Evolutionary conservation across 305 asterid genomes (phyloP).

Genomic region (Stenogyne calaminthoides): DNA sequence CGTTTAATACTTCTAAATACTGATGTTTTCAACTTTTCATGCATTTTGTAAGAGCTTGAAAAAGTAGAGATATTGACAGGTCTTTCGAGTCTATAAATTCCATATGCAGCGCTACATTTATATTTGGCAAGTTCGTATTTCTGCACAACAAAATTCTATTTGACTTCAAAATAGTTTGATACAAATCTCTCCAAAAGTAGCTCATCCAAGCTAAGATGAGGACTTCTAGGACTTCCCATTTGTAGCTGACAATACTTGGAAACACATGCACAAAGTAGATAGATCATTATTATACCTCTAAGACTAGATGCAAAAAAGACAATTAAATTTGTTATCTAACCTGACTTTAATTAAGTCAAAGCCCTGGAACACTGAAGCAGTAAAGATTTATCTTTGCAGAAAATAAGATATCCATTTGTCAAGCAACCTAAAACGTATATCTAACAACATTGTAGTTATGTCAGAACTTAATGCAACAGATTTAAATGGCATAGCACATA

Average conservation of each 20-base stretch:
- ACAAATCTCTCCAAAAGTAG: not conserved
- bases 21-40: not conserved
- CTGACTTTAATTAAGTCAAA: not conserved
- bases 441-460: not conserved
- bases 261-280: constrained; percentile 2
- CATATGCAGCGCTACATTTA: not conserved
- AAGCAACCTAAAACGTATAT: not conserved
- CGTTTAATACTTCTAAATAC: not conserved
- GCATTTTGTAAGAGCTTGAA: not conserved
- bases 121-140: constrained; percentile 2
- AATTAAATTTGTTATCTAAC: not conserved
- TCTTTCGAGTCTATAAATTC: not conserved
- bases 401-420: not conserved
- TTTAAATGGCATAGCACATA: not conserved
- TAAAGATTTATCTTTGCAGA: not conserved
- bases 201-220: not conserved
- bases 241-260: not conserved
- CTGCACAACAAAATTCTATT: not conserved
- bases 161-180: not conserved
- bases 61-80: not conserved
- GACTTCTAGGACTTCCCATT: not conserved
- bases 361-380: not conserved
- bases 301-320: not conserved
- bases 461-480: not conserved
- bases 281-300: not conserved